Evolutionary conservation across 129 eudicot genomes (phyloP).

Genomic region (Deinandra increscens): DNA sequence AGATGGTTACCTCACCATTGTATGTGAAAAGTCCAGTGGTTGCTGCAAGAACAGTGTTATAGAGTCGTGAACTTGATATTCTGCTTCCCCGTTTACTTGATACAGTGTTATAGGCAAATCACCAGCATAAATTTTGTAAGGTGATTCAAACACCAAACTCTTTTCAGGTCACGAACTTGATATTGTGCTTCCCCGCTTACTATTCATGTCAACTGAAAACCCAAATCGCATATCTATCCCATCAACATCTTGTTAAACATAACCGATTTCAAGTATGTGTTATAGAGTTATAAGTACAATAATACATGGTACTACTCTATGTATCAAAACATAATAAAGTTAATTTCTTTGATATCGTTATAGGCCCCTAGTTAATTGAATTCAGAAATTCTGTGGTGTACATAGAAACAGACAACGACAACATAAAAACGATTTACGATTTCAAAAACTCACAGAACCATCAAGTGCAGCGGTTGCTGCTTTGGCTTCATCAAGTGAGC

Average conservation of each 20-base stretch:
- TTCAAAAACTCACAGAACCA: conserved; percentile 39
- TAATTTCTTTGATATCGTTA: neutral
- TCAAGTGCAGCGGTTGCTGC: conserved; percentile 49
- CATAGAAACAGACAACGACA: too few relatives aligned
- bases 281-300: too few relatives aligned
- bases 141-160: conserved; percentile 41
- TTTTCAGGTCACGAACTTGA: conserved; percentile 36
- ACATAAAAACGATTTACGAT: neutral
- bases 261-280: neutral
- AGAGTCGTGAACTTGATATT: too few relatives aligned
- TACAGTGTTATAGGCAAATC: too few relatives aligned
- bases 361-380: neutral
- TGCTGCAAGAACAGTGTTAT: too few relatives aligned
- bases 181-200: conserved; percentile 29
- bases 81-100: too few relatives aligned
- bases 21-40: too few relatives aligned
- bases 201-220: conserved; percentile 37
- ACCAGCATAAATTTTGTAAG: conserved; percentile 43
- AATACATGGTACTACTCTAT: too few relatives aligned
- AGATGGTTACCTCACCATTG: too few relatives aligned
- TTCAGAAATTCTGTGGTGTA: too few relatives aligned
- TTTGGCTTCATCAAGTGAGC: conserved; percentile 45
- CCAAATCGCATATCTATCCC: conserved; percentile 54
- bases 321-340: neutral
- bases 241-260: conserved; percentile 36